Conservation (phyloP, 495 filamentous ascomycete species). For the Clohesyomyces aquaticus region DNA sequence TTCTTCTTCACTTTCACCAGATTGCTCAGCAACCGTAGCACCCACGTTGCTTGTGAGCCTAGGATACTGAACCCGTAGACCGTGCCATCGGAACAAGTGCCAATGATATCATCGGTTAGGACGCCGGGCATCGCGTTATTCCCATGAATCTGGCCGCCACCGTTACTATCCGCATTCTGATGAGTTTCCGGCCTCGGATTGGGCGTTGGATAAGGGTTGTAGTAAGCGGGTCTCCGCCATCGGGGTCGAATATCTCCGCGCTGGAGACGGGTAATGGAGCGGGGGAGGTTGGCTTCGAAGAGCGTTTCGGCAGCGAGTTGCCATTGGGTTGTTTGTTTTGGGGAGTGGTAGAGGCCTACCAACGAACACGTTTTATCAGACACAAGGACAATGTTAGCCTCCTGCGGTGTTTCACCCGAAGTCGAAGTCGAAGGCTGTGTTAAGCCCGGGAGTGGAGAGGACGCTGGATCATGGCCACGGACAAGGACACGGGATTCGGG, state of each 20-base stretch:
- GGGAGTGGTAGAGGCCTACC: conserved; percentile 37
- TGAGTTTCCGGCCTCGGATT: no score
- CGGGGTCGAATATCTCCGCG: conserved; percentile 41
- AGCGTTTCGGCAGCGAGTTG: conserved; percentile 32
- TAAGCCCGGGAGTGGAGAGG: no score
- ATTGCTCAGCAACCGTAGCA: conserved; percentile 38
- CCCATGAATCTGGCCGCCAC: no score
- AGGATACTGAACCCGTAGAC: conserved; percentile 44
- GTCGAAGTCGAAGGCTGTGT: no score
- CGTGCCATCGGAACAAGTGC: conserved; percentile 44
- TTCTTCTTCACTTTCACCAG: conserved; percentile 24
- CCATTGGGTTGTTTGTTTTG: conserved; percentile 7
- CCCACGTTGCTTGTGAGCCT: conserved; percentile 22
- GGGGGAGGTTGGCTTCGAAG: conserved; percentile 44
- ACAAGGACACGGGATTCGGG: neutral
- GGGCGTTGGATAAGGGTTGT: neutral
- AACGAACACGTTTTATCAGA: conserved; percentile 41
- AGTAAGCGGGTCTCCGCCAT: conserved; percentile 52
- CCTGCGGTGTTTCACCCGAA: conserved; percentile 12
- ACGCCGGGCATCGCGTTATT: conserved; percentile 39
- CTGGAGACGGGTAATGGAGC: conserved; percentile 43
- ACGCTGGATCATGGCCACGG: no score
- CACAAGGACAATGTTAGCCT: conserved; percentile 32
- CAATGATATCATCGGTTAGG: conserved; percentile 44
- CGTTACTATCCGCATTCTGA: no score